phyloP scores from a whole-genome alignment of 805 yeast genomes.

The Sugiyamaella marilandica region DNA sequence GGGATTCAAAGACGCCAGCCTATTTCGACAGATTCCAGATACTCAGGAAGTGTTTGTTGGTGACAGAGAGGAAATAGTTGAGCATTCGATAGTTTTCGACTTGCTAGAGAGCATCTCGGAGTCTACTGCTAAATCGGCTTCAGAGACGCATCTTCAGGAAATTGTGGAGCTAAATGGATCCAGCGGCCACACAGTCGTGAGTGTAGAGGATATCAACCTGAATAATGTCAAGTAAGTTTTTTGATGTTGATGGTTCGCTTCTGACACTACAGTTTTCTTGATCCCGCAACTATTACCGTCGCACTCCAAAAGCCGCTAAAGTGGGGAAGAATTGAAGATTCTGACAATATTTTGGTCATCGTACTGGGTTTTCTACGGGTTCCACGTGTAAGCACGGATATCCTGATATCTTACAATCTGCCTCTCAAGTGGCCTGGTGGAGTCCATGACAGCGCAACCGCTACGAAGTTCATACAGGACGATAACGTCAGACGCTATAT shows the following conservation, averaged over 20 bases:
- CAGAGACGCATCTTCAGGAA: conserved; percentile 26
- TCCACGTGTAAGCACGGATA: conserved; percentile 50
- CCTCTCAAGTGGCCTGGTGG: not conserved
- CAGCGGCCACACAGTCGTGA: not conserved
- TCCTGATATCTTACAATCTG: conserved; percentile 50
- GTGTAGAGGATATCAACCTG: not conserved
- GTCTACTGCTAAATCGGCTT: conserved; percentile 18
- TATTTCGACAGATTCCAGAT: conserved; percentile 80
- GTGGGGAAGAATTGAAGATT: conserved; percentile 44
- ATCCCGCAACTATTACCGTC: conserved; percentile 18
- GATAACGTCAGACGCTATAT: not conserved
- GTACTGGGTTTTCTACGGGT: conserved; percentile 57
- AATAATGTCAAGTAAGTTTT: not conserved
- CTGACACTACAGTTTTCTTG: not conserved
- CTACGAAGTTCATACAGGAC: not conserved
- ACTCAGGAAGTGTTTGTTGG: conserved; percentile 85
- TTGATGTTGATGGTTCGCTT: not conserved
- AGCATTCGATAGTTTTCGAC: conserved; percentile 37
- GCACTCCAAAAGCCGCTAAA: conserved; percentile 45
- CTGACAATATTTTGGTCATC: conserved; percentile 37
- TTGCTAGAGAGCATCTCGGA: conserved; percentile 37
- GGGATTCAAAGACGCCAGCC: conserved; percentile 69
- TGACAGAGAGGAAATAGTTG: conserved; percentile 26
- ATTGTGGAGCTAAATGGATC: conserved; percentile 24
- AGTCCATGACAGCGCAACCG: not conserved